Base-by-base conservation (phyloP, 2,329 filamentous ascomycete species). In the Cladosporium oxysporum region DNA sequence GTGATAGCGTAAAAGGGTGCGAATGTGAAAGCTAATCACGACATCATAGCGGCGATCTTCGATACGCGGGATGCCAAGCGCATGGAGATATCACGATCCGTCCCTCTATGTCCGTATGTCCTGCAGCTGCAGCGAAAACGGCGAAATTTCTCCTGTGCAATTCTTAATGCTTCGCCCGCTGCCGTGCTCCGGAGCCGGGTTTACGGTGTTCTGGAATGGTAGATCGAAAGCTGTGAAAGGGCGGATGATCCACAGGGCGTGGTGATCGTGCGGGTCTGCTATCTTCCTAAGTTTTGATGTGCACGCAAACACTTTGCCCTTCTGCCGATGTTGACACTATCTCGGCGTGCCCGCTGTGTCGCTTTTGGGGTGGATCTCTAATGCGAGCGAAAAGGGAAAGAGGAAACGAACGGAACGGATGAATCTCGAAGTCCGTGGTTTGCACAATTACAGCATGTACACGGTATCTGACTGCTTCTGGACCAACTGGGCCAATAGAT, bases 21-120 rank as follows among this genome's bases (percentile, higher is more conserved):
- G 35, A 23, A n/a, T 26, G 23, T 33, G n/a, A n/a, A 62, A 62
- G 59, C 28, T 23, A 62, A 62, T 62, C 59, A 18, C 28, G 59
- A 62, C 44, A 53, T 62, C 59, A 52, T 62, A 62, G 29, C 44
- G 44, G 31, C 59, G 44, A 62, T 62, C 59, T 52, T 52, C 59
- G 59, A 62, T 62, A 55, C 31, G 52, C 28, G 28, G 52, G 31
- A n/a, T 23, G 52, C 52, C 52, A 55, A 55, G 52, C 52, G 7
- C 14, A 47, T 47, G 41, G 41, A 47, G 41, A 47, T 47, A 47
- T 5, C 41, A 21, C 10, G n/a, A 21, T 7, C 10, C 41, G 41
- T 23, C 4, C 3, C 41, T 47, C 41, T 47, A 47, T 47, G 41
- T 47, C 41, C 41, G 41, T 6, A n/a, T 47, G 8, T 47, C 41